A percentile compares a stretch with the other conserved stretches of the same genome.
Conservation (phyloP, 73 alveolate genomes). For the Paraurostyla sp. region DNA sequence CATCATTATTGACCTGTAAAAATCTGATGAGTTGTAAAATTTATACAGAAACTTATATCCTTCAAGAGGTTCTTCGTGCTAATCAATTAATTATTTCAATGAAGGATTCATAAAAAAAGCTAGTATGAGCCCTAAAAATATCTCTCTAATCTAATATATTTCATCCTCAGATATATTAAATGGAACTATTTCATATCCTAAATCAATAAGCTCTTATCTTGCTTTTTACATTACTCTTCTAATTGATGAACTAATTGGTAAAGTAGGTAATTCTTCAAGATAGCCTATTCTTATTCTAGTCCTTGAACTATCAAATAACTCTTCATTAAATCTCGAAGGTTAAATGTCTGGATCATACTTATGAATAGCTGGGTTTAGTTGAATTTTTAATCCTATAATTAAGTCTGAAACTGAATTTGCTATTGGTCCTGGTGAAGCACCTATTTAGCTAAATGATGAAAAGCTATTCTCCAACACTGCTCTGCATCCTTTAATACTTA, state of each 20-base stretch:
- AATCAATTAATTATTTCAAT: not conserved
- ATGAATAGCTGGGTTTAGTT: not conserved
- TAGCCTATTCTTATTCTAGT: conserved; percentile 58
- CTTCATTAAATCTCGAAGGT: conserved; percentile 61
- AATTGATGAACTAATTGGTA: conserved; percentile 44
- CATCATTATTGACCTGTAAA: not conserved
- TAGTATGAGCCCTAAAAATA: not conserved
- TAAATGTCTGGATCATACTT: not conserved
- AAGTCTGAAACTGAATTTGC: conserved; percentile 82
- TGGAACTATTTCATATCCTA: conserved; percentile 5
- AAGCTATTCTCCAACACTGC: conserved; percentile 17
- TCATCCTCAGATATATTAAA: not conserved
- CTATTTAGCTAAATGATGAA: not conserved
- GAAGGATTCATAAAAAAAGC: conserved; percentile 11
- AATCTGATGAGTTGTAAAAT: not conserved
- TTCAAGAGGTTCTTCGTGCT: conserved; percentile 15
- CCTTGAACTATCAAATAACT: conserved; percentile 25
- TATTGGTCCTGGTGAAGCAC: conserved; percentile 80
- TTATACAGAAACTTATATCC: not conserved
- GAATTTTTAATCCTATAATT: conserved; percentile 50
- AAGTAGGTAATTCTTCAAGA: conserved; percentile 5
- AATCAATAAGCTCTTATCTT: not conserved
- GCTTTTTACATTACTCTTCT: not conserved
- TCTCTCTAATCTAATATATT: not conserved
- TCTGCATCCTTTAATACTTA: conserved; percentile 45